Evolutionary conservation across 371 early-diverging fungal species (phyloP).

Genomic region (Entomophthora muscae): DNA sequence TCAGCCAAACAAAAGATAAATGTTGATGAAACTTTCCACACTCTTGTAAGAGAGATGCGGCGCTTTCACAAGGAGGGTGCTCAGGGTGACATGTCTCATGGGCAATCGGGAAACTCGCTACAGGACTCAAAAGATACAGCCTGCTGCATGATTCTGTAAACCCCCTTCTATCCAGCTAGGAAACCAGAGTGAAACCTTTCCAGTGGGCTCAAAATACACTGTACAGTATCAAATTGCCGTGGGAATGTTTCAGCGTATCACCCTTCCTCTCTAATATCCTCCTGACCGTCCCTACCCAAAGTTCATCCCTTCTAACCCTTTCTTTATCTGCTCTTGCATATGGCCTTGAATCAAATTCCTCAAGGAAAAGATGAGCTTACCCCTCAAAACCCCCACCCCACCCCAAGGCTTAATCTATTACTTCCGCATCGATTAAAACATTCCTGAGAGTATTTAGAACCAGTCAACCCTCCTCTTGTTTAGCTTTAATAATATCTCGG

Average conservation of each 20-base stretch:
- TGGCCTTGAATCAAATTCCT: not conserved
- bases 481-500: too few species aligned
- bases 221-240: not conserved
- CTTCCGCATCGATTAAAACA: not conserved
- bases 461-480: too few species aligned
- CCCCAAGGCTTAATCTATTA: not conserved
- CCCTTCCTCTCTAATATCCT: not conserved
- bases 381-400: not conserved
- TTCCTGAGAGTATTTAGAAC: too few species aligned
- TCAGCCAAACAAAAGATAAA: constrained; percentile 78
- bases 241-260: not conserved
- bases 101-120: not conserved
- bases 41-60: constrained; percentile 70
- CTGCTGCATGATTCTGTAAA: not conserved
- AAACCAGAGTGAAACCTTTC: not conserved
- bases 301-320: not conserved
- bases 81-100: not conserved
- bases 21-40: constrained; percentile 82
- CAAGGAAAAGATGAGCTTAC: not conserved
- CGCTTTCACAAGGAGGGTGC: constrained; percentile 38
- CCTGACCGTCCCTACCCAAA: not conserved
- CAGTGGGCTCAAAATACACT: not conserved
- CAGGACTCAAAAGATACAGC: not conserved
- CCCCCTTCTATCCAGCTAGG: not conserved
- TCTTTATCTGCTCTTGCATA: not conserved